Base-by-base conservation (phyloP, 352 stramenopile genomes). In the Globisporangium sylvaticum region DNA sequence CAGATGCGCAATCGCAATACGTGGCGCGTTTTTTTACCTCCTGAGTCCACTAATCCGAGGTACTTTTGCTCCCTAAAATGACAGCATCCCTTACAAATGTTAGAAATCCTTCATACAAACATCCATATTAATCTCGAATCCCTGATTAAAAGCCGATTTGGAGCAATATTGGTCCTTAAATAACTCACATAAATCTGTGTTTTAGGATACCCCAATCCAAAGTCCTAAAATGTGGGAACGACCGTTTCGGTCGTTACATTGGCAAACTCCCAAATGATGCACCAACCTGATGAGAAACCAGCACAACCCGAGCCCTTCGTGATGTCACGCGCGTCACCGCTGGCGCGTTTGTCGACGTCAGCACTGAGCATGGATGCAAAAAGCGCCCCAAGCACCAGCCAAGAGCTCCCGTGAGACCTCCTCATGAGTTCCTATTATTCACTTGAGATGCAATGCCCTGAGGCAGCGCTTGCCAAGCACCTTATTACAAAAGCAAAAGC, bases 251-350 rank as follows among this genome's bases (percentile, higher is more conserved):
- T n/a, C n/a, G n/a, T 20, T 48, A 9, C 5, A 4, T 3, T 10
- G 39, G 39, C 15, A 50, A 24, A 50, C 6, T 50, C 5, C 7
- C 18, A 6, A 24, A 50, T 42, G 27, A 59, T 18, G 27, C 25
- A 8, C 53, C 42, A 27, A 3, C 22, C 53, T 39, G 53, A 59
- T 37, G 18, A 39, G 27, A 39, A 55, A 54, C 20, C 15, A 18
- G 15, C 25, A 57, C 31, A 57, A 32, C 6, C 25, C 25, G 0
- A n/a, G n/a, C 5, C 22, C 5, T 10, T 20, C 4, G 9, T 58
- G 59, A 65, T 50, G 27, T 58, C 59, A 48, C 32, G 46, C 50
- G 59, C 44, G 42, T 65, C 59, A 65, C 14, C 59, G 22, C n/a
- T n/a, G 7, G n/a, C 1, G 18, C 12, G 4, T 18, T 20, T 20